A percentile compares a stretch with the other conserved stretches of the same genome.
These are phyloP conservation scores for Globisporangium irregulare DNA, from an alignment of 352 stramenopile species.

Conservation along the genomic window DNA sequence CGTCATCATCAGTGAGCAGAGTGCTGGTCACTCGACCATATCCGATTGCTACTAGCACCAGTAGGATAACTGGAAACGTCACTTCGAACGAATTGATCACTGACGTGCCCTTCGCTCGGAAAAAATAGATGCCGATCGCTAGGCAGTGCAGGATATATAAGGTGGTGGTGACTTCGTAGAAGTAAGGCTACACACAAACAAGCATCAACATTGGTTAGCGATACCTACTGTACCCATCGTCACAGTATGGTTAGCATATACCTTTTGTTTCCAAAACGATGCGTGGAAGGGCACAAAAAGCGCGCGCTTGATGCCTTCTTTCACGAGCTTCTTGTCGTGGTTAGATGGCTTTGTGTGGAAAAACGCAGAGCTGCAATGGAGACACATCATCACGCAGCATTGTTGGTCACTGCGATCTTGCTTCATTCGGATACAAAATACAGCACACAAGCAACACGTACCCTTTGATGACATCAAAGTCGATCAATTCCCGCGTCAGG, in stretches of 20 bases:
- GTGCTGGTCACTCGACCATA: conserved; percentile 77
- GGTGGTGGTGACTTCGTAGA: conserved; percentile 56
- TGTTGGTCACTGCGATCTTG: not conserved
- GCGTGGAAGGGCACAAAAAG: conserved; percentile 72
- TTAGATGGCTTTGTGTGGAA: conserved; percentile 85
- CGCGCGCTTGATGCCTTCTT: conserved; percentile 63
- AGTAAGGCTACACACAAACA: conserved; percentile 33
- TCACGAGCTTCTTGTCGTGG: conserved; percentile 77
- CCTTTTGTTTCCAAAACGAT: conserved; percentile 74
- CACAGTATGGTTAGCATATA: conserved; percentile 11
- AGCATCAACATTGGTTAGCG: not conserved
- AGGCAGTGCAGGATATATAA: conserved; percentile 57
- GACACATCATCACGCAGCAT: not conserved
- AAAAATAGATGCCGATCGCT: conserved; percentile 52
- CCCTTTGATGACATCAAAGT: conserved; percentile 88
- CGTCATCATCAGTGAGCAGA: conserved; percentile 51
- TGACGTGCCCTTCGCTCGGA: conserved; percentile 37
- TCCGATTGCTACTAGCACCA: conserved; percentile 66
- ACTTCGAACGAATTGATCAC: conserved; percentile 70
- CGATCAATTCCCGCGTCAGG: conserved; percentile 73
- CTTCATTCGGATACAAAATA: not conserved
- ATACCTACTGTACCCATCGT: no score
- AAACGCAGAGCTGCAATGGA: conserved; percentile 54
- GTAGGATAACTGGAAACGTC: conserved; percentile 47
- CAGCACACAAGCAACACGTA: conserved; percentile 21